Evolutionary conservation across 2,329 filamentous ascomycete genomes (phyloP).

Genomic region (Dactylonectria estremocensis): DNA sequence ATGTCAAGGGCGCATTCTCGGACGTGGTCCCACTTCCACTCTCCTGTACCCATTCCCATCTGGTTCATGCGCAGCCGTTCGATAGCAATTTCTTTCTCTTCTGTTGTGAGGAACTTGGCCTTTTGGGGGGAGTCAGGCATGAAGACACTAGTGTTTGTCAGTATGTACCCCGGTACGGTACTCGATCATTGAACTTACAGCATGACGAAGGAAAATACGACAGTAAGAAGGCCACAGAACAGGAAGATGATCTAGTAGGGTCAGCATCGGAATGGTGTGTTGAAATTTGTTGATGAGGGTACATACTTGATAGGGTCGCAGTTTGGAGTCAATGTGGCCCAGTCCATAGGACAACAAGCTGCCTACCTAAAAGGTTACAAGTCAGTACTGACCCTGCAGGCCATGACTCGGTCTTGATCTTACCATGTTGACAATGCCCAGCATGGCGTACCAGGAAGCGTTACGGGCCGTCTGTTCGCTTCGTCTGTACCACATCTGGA

Average conservation of each 20-base stretch:
- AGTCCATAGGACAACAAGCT: slow-evolving; percentile 52
- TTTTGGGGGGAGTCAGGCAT: slow-evolving; percentile 77
- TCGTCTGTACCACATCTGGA: slow-evolving; percentile 56
- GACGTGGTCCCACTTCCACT: slow-evolving; percentile 61
- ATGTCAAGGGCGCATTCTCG: slow-evolving; percentile 56
- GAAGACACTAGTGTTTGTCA: slow-evolving; percentile 50
- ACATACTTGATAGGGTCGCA: background rate
- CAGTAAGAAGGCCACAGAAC: slow-evolving; percentile 57
- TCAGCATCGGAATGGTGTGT: no score
- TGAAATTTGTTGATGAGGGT: no score
- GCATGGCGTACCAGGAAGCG: slow-evolving; percentile 43
- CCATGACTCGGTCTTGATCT: background rate
- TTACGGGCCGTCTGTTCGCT: slow-evolving; percentile 53
- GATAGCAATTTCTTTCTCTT: slow-evolving; percentile 72
- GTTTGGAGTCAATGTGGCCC: slow-evolving; percentile 48
- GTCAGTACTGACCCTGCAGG: slow-evolving; percentile 35
- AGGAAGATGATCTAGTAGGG: slow-evolving; percentile 50
- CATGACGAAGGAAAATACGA: slow-evolving; percentile 64
- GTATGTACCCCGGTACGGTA: no score
- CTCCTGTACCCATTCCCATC: slow-evolving; percentile 56
- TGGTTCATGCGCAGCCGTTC: slow-evolving; percentile 70
- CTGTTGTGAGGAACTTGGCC: slow-evolving; percentile 68
- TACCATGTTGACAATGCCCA: slow-evolving; percentile 49
- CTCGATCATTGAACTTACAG: slow-evolving; percentile 47
- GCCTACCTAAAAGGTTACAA: slow-evolving; percentile 35